phyloP scores from a whole-genome alignment of 306 rosid species.

The Cicer judaicum region DNA sequence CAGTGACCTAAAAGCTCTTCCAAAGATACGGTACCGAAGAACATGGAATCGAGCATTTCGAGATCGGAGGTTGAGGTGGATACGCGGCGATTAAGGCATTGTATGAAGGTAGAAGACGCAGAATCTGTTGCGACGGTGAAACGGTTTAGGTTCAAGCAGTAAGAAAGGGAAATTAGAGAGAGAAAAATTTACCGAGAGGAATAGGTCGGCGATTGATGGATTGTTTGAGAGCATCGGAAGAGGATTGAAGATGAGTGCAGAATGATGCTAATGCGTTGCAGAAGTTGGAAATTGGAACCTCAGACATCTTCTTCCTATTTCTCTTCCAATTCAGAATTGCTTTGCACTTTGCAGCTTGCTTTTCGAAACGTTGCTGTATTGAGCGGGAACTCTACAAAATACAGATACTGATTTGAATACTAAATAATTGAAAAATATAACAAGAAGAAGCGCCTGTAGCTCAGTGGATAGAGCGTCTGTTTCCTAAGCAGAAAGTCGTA shows the following conservation, averaged over 20 bases:
- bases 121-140: slow-evolving; percentile 52
- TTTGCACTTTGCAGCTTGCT: background rate
- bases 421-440: no score
- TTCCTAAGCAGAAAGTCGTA: slow-evolving; percentile 26
- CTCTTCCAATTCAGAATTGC: background rate
- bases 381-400: slow-evolving; percentile 41
- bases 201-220: slow-evolving; percentile 84
- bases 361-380: slow-evolving; percentile 16
- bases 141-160: background rate
- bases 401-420: accelerated
- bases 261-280: slow-evolving; percentile 62
- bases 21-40: slow-evolving; percentile 78
- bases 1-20: slow-evolving; percentile 94
- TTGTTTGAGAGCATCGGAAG: slow-evolving; percentile 73
- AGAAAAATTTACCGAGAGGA: slow-evolving; percentile 66
- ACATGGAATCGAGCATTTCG: slow-evolving; percentile 76
- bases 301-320: slow-evolving; percentile 53
- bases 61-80: slow-evolving; percentile 64
- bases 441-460: slow-evolving; percentile 57
- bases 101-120: slow-evolving; percentile 82
- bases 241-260: slow-evolving; percentile 77
- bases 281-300: slow-evolving; percentile 58
- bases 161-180: slow-evolving; percentile 3
- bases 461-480: slow-evolving; percentile 57
- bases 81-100: slow-evolving; percentile 76